These are phyloP conservation scores for Phytopythium oedochilum DNA, from an alignment of 352 stramenopile genomes.

Conservation along the genomic window DNA sequence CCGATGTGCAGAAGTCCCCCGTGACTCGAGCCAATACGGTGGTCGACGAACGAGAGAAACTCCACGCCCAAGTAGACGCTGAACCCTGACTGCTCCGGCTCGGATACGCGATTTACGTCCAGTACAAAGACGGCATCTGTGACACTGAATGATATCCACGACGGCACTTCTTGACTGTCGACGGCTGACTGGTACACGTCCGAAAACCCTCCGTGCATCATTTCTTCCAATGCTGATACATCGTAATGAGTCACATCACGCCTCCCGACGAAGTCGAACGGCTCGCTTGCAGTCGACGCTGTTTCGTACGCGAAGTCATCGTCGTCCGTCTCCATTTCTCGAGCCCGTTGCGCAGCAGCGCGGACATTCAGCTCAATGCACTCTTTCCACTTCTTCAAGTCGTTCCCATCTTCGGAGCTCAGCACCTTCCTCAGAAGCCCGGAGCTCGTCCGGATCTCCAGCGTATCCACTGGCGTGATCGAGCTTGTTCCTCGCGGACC, in stretches of 20 bases:
- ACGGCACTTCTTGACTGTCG: constrained; percentile 40
- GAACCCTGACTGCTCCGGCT: constrained; percentile 57
- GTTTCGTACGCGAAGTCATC: constrained; percentile 15
- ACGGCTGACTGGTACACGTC: constrained; percentile 51
- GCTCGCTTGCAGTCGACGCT: constrained; percentile 13
- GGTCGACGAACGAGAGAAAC: constrained; percentile 58
- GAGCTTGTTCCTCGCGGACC: constrained; percentile 37
- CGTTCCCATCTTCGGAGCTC: constrained; percentile 43
- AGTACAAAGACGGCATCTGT: constrained; percentile 50
- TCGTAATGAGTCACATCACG: constrained; percentile 13
- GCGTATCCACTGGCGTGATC: constrained; percentile 24
- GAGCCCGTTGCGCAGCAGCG: constrained; percentile 27
- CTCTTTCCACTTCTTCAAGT: constrained; percentile 70
- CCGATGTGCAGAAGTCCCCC: constrained; percentile 70
- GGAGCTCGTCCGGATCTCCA: constrained; percentile 54
- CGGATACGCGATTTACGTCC: constrained; percentile 65
- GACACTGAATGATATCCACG: constrained; percentile 74
- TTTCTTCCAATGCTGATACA: constrained; percentile 32
- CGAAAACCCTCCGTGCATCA: constrained; percentile 68
- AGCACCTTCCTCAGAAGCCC: constrained; percentile 58
- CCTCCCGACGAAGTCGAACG: constrained; percentile 8
- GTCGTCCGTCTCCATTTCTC: constrained; percentile 23
- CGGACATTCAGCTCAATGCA: constrained; percentile 57
- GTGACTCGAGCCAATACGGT: constrained; percentile 68
- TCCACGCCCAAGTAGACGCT: constrained; percentile 51